Evolutionary conservation across 78 protist genomes (phyloP).

Genomic region (Bigelowiella natans): DNA sequence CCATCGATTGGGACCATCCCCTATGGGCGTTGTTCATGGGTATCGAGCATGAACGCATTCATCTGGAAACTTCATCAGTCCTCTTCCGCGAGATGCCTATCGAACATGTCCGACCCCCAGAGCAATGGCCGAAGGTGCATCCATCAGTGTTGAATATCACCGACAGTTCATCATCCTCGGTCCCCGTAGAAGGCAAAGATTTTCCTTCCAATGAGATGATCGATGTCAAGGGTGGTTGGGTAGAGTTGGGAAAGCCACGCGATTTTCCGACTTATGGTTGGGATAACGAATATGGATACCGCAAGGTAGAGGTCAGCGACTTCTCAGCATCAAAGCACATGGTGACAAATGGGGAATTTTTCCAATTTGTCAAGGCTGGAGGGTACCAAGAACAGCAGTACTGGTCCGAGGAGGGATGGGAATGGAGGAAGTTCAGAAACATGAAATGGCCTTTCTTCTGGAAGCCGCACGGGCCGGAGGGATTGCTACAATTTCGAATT

Average conservation of each 20-base stretch:
- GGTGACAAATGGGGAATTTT: constrained; percentile 46
- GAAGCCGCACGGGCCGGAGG: constrained; percentile 12
- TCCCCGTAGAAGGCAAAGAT: background rate
- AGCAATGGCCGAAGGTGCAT: background rate
- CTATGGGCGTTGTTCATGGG: constrained; percentile 49
- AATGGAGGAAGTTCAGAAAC: constrained; percentile 26
- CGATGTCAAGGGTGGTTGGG: background rate
- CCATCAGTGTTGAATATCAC: too few species aligned
- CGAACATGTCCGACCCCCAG: background rate
- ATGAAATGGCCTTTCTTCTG: constrained; percentile 38
- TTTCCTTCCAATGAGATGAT: background rate
- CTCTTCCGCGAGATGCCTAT: constrained; percentile 47
- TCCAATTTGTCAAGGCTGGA: constrained; percentile 35
- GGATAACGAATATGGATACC: constrained; percentile 51
- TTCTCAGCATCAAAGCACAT: constrained; percentile 39
- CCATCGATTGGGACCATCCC: background rate
- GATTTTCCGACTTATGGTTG: constrained; percentile 38
- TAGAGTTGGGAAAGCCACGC: background rate
- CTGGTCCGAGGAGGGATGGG: constrained; percentile 45
- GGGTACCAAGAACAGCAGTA: constrained; percentile 7
- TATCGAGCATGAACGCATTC: constrained; percentile 63
- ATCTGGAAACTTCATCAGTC: constrained; percentile 55
- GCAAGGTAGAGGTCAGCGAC: background rate
- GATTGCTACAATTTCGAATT: background rate
- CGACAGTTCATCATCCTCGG: background rate